These are phyloP conservation scores for Exutisphaerella laricina DNA, from an alignment of 2,329 filamentous ascomycete species.

Conservation along the genomic window DNA sequence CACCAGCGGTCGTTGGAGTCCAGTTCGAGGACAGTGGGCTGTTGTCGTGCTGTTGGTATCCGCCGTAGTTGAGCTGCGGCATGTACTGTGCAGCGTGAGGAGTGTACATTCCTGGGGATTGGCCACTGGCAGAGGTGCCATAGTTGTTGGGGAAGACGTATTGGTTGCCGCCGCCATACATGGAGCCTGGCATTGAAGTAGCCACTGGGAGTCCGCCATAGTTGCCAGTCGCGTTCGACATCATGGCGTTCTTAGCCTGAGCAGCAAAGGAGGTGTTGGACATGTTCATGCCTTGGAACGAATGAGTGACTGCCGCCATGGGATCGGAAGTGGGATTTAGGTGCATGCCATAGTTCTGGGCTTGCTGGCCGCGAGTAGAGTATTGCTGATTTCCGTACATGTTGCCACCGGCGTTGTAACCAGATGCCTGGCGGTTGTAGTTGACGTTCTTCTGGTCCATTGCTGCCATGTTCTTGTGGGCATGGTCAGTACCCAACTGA, in stretches of 20 bases:
- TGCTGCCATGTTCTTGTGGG: conserved; percentile 28
- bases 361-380: conserved; percentile 25
- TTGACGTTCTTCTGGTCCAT: conserved; percentile 32
- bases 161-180: conserved; percentile 31
- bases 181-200: conserved; percentile 27
- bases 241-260: conserved; percentile 33
- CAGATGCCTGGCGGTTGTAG: conserved; percentile 29
- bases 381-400: conserved; percentile 30
- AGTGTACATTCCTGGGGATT: conserved; percentile 42
- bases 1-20: conserved; percentile 39
- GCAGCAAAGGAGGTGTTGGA: conserved; percentile 31
- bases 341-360: conserved; percentile 33
- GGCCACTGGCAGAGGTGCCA: conserved; percentile 25
- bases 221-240: conserved; percentile 26
- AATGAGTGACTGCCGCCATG: conserved; percentile 36
- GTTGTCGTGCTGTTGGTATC: conserved; percentile 43
- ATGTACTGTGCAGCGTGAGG: conserved; percentile 40
- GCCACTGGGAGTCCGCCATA: conserved; percentile 28
- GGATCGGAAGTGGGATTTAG: conserved; percentile 27
- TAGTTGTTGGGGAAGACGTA: conserved; percentile 32
- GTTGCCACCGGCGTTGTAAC: conserved; percentile 27
- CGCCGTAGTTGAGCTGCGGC: conserved; percentile 38
- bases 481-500: conserved; percentile 19
- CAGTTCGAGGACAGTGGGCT: conserved; percentile 44
- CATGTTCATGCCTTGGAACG: conserved; percentile 38